Conservation (phyloP, 2,329 filamentous ascomycete genomes). For the Monosporascus sp. region DNA sequence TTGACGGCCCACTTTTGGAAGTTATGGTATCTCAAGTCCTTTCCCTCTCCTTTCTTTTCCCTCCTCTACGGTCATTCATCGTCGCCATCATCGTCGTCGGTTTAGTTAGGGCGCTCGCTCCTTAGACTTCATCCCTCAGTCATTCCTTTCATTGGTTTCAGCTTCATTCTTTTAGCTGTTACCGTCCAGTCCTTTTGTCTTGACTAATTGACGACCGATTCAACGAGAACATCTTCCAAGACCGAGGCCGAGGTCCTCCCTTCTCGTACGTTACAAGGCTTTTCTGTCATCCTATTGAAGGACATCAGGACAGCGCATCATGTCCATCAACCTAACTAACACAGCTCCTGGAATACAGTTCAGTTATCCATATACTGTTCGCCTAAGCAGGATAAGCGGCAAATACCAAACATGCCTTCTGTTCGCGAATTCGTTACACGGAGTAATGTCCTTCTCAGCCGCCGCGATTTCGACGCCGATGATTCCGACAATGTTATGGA, state of each 20-base stretch:
- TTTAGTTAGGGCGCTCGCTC: constrained; percentile 22
- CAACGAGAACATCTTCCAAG: constrained; percentile 16
- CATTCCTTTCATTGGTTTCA: constrained; percentile 35
- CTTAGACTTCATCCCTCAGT: constrained; percentile 33
- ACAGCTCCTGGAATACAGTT: constrained; percentile 13
- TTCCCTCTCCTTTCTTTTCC: constrained; percentile 18
- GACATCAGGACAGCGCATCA: not conserved
- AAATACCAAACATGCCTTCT: constrained; percentile 24
- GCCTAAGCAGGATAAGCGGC: constrained; percentile 10
- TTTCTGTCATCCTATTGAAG: not conserved
- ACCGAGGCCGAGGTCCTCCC: constrained; percentile 20
- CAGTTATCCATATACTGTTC: constrained; percentile 16
- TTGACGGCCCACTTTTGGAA: too few relatives aligned
- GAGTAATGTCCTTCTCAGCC: constrained; percentile 37
- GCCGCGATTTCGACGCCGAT: constrained; percentile 36
- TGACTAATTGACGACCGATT: constrained; percentile 12
- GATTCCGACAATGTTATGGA: constrained; percentile 61
- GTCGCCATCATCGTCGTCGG: constrained; percentile 28
- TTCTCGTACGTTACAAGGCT: constrained; percentile 20
- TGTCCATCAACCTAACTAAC: constrained; percentile 11
- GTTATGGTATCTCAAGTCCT: not conserved
- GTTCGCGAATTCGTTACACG: constrained; percentile 34
- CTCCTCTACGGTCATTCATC: constrained; percentile 30
- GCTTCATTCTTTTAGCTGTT: constrained; percentile 43
- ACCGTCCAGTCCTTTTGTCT: constrained; percentile 38